Evolutionary conservation across 2,329 filamentous ascomycete genomes (phyloP).

Genomic region (Aspergillus unguis): DNA sequence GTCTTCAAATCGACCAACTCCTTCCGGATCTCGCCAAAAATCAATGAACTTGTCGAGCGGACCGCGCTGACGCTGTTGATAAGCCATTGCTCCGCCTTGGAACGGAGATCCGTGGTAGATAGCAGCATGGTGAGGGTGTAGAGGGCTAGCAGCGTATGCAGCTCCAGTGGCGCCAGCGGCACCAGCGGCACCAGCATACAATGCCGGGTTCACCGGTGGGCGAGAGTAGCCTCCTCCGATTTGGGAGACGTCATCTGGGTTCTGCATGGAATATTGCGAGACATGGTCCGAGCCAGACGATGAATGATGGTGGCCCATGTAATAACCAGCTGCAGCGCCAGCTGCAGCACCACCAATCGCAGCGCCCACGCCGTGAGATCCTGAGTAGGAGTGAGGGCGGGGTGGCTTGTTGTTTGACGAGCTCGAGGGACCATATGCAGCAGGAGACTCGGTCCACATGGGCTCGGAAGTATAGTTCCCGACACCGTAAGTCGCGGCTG

Average conservation of each 20-base stretch:
- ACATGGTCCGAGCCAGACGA: constrained; percentile 27
- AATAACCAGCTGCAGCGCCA: constrained; percentile 43
- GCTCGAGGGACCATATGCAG: constrained; percentile 20
- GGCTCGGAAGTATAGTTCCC: constrained; percentile 29
- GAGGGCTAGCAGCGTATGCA: constrained; percentile 38
- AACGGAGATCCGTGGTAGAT: constrained; percentile 25
- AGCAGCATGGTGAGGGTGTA: constrained; percentile 31
- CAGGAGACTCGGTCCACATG: constrained; percentile 20
- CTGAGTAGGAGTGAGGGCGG: constrained; percentile 26
- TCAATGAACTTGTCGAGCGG: constrained; percentile 56
- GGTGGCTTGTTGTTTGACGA: constrained; percentile 23
- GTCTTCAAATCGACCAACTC: constrained; percentile 64
- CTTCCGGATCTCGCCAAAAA: constrained; percentile 63
- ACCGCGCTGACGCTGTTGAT: constrained; percentile 53
- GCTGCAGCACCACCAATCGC: constrained; percentile 39
- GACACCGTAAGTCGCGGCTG: constrained; percentile 43
- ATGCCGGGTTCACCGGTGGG: constrained; percentile 13
- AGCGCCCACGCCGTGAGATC: constrained; percentile 29
- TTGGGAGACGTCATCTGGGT: constrained; percentile 23
- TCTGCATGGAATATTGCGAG: constrained; percentile 34
- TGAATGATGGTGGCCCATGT: constrained; percentile 34
- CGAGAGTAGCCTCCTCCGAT: constrained; percentile 13
- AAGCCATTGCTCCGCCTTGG: constrained; percentile 42
- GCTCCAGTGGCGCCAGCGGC: constrained; percentile 32
- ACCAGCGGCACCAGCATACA: constrained; percentile 11